Evolutionary conservation across 1,284 basidiomycete species (phyloP).

Genomic region (Wallemia ichthyophaga): DNA sequence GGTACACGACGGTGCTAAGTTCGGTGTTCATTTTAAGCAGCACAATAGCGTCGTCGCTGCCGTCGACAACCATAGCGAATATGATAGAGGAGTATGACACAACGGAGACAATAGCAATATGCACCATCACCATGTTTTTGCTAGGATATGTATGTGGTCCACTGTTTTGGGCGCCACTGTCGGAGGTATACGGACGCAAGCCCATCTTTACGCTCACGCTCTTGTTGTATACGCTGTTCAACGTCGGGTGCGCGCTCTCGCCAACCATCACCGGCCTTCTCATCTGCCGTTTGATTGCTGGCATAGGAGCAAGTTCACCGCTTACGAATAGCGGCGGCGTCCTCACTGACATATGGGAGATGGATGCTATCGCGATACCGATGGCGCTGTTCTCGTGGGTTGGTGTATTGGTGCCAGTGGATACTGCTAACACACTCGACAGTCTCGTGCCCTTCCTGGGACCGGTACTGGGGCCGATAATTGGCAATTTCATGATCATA

Average conservation of each 20-base stretch:
- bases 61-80: conserved; percentile 6
- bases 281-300: conserved; percentile 31
- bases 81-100: conserved; percentile 7
- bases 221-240: conserved; percentile 26
- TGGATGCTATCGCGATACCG: neutral
- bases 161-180: conserved; percentile 9
- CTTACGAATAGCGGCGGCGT: conserved; percentile 30
- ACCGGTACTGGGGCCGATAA: conserved; percentile 27
- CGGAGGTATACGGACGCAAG: conserved; percentile 16
- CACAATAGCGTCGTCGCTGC: conserved; percentile 8
- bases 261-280: conserved; percentile 32
- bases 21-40: conserved; percentile 7
- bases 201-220: conserved; percentile 26
- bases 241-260: conserved; percentile 32
- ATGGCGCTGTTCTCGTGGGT: neutral
- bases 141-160: conserved; percentile 8
- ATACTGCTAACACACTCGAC: neutral
- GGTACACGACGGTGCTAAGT: conserved; percentile 7
- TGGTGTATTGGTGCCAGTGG: neutral
- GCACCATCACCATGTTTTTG: conserved; percentile 5
- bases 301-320: conserved; percentile 31
- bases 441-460: conserved; percentile 21
- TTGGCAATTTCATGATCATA: conserved; percentile 13
- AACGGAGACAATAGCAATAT: conserved; percentile 6
- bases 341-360: conserved; percentile 31